phyloP scores from a whole-genome alignment of 1,284 basidiomycete species.

The Moesziomyces sp. region DNA sequence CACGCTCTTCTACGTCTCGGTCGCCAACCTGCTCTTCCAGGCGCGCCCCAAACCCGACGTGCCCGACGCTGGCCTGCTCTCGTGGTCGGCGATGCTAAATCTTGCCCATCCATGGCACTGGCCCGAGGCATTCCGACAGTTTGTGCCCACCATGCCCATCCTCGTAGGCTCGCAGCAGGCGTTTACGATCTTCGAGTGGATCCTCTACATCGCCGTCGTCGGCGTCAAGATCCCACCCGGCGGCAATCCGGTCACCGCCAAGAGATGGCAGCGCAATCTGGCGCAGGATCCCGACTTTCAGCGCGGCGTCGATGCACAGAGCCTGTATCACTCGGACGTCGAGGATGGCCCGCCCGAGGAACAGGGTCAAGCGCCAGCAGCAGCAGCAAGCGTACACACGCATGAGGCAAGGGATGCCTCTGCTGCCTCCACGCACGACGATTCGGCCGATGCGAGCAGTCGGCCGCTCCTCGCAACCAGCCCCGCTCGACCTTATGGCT shows the following conservation, averaged over 20 bases:
- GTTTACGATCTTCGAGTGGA: conserved; percentile 48
- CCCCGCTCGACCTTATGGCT: conserved; percentile 14
- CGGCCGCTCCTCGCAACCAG: conserved; percentile 23
- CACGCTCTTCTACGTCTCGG: conserved; percentile 47
- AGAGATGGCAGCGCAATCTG: conserved; percentile 37
- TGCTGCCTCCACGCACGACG: conserved; percentile 19
- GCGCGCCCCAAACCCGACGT: conserved; percentile 25
- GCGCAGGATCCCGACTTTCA: conserved; percentile 26
- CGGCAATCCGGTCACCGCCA: conserved; percentile 34
- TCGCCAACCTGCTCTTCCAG: conserved; percentile 51
- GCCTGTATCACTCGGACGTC: conserved; percentile 19
- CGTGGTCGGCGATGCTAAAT: background rate
- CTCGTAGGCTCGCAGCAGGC: conserved; percentile 34
- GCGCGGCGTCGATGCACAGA: conserved; percentile 37
- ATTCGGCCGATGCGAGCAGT: conserved; percentile 17
- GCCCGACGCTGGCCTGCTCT: background rate
- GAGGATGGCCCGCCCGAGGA: conserved; percentile 18
- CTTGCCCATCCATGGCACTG: conserved; percentile 14
- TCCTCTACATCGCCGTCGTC: conserved; percentile 48
- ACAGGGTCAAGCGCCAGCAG: background rate
- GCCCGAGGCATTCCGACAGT: conserved; percentile 27
- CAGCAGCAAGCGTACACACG: background rate
- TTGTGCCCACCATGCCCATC: conserved; percentile 40
- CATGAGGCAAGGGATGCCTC: conserved; percentile 10
- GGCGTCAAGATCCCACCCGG: conserved; percentile 51